phyloP scores from a whole-genome alignment of 1,139 yeast species.

The Meyerozyma smithsonii region DNA sequence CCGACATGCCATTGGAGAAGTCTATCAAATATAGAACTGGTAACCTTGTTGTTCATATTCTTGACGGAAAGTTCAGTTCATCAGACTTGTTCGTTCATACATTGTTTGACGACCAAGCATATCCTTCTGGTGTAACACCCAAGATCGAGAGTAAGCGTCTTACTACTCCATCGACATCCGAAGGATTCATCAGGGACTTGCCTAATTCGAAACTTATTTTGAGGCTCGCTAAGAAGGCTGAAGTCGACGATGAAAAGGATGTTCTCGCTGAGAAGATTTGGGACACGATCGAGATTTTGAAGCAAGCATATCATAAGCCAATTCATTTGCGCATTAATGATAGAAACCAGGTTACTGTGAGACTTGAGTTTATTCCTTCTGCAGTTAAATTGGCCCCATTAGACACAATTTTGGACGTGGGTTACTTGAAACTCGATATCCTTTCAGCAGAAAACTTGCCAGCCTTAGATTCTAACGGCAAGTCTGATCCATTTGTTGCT shows the following conservation, averaged over 20 bases:
- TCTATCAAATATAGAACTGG: slow-evolving; percentile 58
- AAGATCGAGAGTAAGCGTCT: slow-evolving; percentile 35
- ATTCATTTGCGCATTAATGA: slow-evolving; percentile 41
- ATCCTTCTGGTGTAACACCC: slow-evolving; percentile 55
- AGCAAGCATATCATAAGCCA: slow-evolving; percentile 44
- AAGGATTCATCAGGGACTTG: slow-evolving; percentile 65
- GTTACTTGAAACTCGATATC: slow-evolving; percentile 51
- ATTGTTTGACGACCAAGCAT: slow-evolving; percentile 58
- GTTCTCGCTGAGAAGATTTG: slow-evolving; percentile 45
- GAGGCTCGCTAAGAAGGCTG: slow-evolving; percentile 49
- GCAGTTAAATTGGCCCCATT: slow-evolving; percentile 47
- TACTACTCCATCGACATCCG: slow-evolving; percentile 42
- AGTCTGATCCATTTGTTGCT: slow-evolving; percentile 64
- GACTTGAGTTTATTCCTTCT: slow-evolving; percentile 59
- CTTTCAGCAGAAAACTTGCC: slow-evolving; percentile 48
- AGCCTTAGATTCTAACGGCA: slow-evolving; percentile 67
- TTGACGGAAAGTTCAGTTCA: slow-evolving; percentile 44
- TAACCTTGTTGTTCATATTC: slow-evolving; percentile 48
- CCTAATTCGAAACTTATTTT: slow-evolving; percentile 53
- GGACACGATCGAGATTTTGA: slow-evolving; percentile 50
- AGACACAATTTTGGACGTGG: slow-evolving; percentile 67
- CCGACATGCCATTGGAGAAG: slow-evolving; percentile 49
- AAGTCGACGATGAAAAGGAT: slow-evolving; percentile 44
- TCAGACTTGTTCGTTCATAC: slow-evolving; percentile 52
- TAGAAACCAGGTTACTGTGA: slow-evolving; percentile 38